Percentiles rank a stretch among this genome's conserved stretches.
Conservation (phyloP, 345 rosid species). For the Rhizophora apiculata region DNA sequence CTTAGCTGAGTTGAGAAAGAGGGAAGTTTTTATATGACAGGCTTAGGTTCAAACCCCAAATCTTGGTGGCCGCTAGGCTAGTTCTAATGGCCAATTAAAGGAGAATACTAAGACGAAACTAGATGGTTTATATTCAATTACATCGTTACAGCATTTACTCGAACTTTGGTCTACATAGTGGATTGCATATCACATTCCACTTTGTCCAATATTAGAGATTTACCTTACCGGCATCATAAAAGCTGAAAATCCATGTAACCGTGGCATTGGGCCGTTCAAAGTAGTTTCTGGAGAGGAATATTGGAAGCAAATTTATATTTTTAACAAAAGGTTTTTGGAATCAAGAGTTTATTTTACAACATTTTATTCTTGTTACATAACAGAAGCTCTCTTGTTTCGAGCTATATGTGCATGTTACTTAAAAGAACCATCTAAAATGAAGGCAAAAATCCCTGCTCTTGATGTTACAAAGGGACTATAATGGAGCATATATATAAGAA, state of each 20-base stretch:
- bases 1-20: too few species aligned
- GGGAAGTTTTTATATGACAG: too few species aligned
- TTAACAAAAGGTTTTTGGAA: background rate
- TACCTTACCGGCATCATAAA: background rate
- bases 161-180: too few species aligned
- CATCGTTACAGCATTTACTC: too few species aligned
- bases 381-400: conserved; percentile 11
- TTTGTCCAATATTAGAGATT: too few species aligned
- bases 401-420: background rate
- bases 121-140: too few species aligned
- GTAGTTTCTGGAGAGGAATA: background rate
- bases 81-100: too few species aligned
- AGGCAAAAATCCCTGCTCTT: background rate
- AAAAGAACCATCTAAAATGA: background rate
- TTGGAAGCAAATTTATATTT: too few species aligned
- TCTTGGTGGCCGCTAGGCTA: too few species aligned
- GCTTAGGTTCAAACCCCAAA: too few species aligned
- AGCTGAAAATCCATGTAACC: background rate
- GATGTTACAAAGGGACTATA: conserved; percentile 2
- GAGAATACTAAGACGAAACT: too few species aligned
- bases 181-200: too few species aligned
- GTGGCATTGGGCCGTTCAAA: background rate
- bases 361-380: conserved; percentile 12
- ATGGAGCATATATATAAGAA: background rate
- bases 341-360: conserved; percentile 6